Evolutionary conservation across 2,329 filamentous ascomycete genomes (phyloP), one percentile per base, ranked within the genome.

Genomic region (Fusarium sp.): DNA sequence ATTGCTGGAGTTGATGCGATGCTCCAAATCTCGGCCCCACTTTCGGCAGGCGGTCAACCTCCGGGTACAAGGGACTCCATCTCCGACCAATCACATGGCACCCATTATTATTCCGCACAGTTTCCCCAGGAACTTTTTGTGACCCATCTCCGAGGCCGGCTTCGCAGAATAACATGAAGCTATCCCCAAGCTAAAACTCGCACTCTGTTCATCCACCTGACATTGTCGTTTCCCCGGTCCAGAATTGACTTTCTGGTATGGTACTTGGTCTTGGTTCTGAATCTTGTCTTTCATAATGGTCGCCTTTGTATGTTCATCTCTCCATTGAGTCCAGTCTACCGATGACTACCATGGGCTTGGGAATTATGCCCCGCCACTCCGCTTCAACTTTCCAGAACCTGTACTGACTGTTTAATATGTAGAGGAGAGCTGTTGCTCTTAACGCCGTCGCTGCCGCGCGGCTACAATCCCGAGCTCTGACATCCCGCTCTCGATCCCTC

Each of bases 371-470:
- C 18, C 21, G 49, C 37, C 25, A 23, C n/a, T 46, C 15, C 31
- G 11, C 13, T 10, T 11, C 3, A 6, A 13, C 10, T 6, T n/a
- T n/a, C 1, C 23, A 36, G 2, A 45, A 15, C 11, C 4, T 14
- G 5, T 0, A 7, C 58, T 63, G 13, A 63, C 21, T 6, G 14
- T 10, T 35, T 2, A n/a, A 8, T 11, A 11, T 27, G 31, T 17
- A 63, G 63, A 66, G 58, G 25, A 70, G 67, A 65, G 67, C 67
- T 29, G 37, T 70, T 5, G 50, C 60, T 63, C 60, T 68, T 33
- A 68, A 66, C 5, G 36, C 63, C 5, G 42, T 59, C 36, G 50
- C 63, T 11, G 29, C 43, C 3, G 48, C 60, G 15, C 49, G 48
- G 10, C 47, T 67, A 2, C 67, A 66, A 4, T 29, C 53, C 10